Conservation (phyloP, 1,284 basidiomycete species). For the Mycena citricolor region DNA sequence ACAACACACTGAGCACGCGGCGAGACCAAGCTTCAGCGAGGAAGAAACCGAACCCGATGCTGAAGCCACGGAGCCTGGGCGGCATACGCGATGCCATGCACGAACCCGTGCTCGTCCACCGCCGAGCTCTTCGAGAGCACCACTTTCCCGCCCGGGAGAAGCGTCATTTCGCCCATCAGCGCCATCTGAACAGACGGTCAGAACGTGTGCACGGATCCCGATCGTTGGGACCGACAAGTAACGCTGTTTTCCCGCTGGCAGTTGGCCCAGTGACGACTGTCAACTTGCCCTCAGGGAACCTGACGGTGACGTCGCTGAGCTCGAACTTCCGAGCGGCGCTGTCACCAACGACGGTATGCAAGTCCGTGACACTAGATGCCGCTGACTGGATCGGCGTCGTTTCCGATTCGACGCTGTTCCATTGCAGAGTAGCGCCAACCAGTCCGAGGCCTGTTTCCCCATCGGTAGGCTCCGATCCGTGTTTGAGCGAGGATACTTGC, state of each 20-base stretch:
- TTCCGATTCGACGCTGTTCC: too few relatives aligned
- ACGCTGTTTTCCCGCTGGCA: slow-evolving; percentile 72
- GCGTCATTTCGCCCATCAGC: slow-evolving; percentile 65
- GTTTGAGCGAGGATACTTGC: slow-evolving; percentile 53
- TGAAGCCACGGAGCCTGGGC: slow-evolving; percentile 65
- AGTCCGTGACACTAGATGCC: slow-evolving; percentile 2
- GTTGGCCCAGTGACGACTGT: slow-evolving; percentile 40
- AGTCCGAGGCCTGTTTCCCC: slow-evolving; percentile 45
- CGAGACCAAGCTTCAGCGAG: slow-evolving; percentile 32
- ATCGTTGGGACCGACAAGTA: slow-evolving; percentile 52
- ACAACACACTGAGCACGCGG: neutral
- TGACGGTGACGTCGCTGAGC: slow-evolving; percentile 20
- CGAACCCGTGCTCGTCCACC: slow-evolving; percentile 62
- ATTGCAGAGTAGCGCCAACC: slow-evolving; percentile 41
- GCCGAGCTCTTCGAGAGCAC: slow-evolving; percentile 65
- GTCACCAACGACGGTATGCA: slow-evolving; percentile 34
- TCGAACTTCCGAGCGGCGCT: slow-evolving; percentile 39
- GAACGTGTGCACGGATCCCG: slow-evolving; percentile 34
- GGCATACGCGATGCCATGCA: slow-evolving; percentile 78
- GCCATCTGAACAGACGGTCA: slow-evolving; percentile 49
- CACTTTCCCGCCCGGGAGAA: slow-evolving; percentile 45
- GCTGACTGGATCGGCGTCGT: too few relatives aligned
- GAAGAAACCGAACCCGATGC: slow-evolving; percentile 30
- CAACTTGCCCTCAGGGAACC: slow-evolving; percentile 15
- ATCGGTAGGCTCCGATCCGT: slow-evolving; percentile 24